Evolutionary conservation across 768 basidiomycete species (phyloP).

Genomic region (Lentinus tigrinus): DNA sequence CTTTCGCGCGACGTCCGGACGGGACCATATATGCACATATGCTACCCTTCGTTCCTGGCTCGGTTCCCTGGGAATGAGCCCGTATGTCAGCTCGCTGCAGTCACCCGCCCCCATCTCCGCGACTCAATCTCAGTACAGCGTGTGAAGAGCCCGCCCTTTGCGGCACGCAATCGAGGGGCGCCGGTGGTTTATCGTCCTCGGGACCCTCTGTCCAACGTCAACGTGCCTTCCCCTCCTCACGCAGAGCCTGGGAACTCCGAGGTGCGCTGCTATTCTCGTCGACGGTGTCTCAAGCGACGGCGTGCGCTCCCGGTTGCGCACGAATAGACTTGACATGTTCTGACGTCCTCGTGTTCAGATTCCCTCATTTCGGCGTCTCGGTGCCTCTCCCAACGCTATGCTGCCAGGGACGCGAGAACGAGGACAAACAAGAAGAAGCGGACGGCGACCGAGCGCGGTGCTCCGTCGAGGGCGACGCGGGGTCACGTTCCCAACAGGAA

Average conservation of each 20-base stretch:
- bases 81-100: no score
- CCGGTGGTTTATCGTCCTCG: no score
- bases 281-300: not conserved
- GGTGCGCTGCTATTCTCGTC: not conserved
- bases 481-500: slow-evolving; percentile 9
- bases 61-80: no score
- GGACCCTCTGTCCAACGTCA: no score
- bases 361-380: not conserved
- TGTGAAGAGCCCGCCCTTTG: no score
- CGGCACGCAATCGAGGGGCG: no score
- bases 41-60: no score
- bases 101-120: slow-evolving; percentile 2
- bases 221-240: no score
- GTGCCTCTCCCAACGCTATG: not conserved
- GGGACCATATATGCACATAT: no score
- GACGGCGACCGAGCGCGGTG: not conserved
- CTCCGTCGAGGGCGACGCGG: not conserved
- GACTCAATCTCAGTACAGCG: slow-evolving; percentile 5
- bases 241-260: not conserved
- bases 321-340: not conserved
- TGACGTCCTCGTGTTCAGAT: not conserved
- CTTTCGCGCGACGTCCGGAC: no score
- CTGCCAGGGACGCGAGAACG: not conserved
- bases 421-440: not conserved
- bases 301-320: not conserved